Evolutionary conservation across 2,329 filamentous ascomycete genomes (phyloP).

Genomic region (Apiospora saccharicola): DNA sequence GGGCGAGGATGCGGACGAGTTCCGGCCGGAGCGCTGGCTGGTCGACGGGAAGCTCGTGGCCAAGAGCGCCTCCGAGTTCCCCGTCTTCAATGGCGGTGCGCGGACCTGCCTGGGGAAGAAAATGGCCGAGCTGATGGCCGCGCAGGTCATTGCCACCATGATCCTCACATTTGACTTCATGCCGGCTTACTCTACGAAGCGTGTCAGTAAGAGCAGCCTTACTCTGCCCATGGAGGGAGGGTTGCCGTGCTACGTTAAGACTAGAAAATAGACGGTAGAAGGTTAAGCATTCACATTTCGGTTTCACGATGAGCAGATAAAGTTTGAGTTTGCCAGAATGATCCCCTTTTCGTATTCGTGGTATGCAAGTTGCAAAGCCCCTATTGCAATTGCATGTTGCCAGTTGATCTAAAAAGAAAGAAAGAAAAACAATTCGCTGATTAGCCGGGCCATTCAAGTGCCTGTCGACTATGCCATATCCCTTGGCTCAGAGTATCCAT

Average conservation of each 20-base stretch:
- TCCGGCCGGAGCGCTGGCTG: slow-evolving; percentile 66
- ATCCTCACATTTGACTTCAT: slow-evolving; percentile 59
- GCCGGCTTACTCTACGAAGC: slow-evolving; percentile 52
- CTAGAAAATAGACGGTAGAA: slow-evolving; percentile 26
- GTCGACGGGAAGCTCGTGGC: slow-evolving; percentile 49
- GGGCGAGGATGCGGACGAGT: slow-evolving; percentile 63
- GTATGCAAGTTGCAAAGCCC: background rate
- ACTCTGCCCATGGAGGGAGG: slow-evolving; percentile 71
- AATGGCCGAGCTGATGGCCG: slow-evolving; percentile 68
- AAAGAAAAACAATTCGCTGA: background rate
- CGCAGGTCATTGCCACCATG: slow-evolving; percentile 61
- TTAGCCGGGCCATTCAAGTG: background rate
- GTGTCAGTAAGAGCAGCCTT: slow-evolving; percentile 65
- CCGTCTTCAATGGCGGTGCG: slow-evolving; percentile 71
- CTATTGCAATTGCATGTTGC: background rate
- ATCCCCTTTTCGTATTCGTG: background rate
- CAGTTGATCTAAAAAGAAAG: background rate
- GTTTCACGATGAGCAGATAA: background rate
- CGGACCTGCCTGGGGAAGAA: slow-evolving; percentile 67
- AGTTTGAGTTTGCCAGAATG: background rate
- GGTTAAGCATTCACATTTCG: background rate
- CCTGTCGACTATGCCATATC: background rate
- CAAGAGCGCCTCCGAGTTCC: slow-evolving; percentile 63
- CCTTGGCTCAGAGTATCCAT: background rate
- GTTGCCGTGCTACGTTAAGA: slow-evolving; percentile 54